Evolutionary conservation across 176 grass and related monocot genomes (phyloP), one percentile per base, ranked within the genome.

Genomic region (Pharus latifolius): DNA sequence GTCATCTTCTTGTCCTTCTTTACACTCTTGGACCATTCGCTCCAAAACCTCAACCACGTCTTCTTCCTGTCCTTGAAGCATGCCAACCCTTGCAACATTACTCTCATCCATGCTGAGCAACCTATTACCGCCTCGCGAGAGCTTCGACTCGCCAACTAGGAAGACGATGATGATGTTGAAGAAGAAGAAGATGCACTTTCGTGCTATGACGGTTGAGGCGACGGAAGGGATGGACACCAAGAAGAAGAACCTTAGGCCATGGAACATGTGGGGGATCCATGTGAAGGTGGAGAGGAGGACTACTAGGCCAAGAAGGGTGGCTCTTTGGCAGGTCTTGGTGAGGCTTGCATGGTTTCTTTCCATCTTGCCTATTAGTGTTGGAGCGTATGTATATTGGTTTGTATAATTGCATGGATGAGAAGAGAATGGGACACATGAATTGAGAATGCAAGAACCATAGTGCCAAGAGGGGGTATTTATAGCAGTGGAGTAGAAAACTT

Each of bases 91-190:
- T 38, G 68, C 44, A 10, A 29, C 18, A 16, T 48, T 11, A 1
- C 52, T 58, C 1, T 73, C 12, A 2, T n/a, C n/a, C n/a, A n/a
- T n/a, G n/a, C n/a, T n/a, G n/a, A n/a, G n/a, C n/a, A n/a, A n/a
- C n/a, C 38, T 13, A 2, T 29, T 25, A 15, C 65, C 22, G 20
- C 63, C 18, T 32, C 18, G 45, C 0, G 72, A 56, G 30, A 80
- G 61, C 69, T 78, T 87, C 1, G 73, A 96, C 69, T 96, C 68
- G 1, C 60, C 55, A 13, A 80, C 63, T 27, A 96, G 91, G 38
- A 84, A 90, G 30, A 90, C n/a, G 53, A 96, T 56, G 37, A 96
- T 96, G 38, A 96, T 62, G 69, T 96, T 90, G 56, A 73, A 87
- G 49, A 96, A 66, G 29, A 90, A 7, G 49, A 96, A 96, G 24